A percentile compares a stretch with the other conserved stretches of the same genome.
phyloP scores from a whole-genome alignment of 2,329 filamentous ascomycete genomes.

The Fusarium avenaceum region DNA sequence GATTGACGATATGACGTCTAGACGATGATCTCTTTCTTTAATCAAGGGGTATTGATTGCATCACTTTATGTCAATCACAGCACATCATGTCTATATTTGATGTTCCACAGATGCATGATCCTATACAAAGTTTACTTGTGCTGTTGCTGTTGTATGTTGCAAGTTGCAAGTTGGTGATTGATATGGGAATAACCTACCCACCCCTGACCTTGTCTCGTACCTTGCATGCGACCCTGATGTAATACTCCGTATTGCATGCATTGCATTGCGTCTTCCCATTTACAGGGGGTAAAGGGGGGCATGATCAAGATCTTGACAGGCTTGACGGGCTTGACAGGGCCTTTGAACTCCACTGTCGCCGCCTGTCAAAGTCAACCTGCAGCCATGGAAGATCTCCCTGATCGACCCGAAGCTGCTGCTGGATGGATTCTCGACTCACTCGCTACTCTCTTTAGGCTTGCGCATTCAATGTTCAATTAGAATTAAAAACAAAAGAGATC shows the following conservation, averaged over 20 bases:
- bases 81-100: slow-evolving; percentile 5
- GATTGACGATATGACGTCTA: slow-evolving; percentile 26
- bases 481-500: slow-evolving; percentile 11
- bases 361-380: neutral
- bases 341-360: neutral
- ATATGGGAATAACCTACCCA: too few relatives aligned
- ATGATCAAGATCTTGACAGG: slow-evolving; percentile 29
- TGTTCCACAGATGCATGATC: slow-evolving; percentile 1
- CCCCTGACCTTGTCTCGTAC: slow-evolving; percentile 18
- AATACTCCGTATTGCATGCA: slow-evolving; percentile 26
- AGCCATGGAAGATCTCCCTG: slow-evolving; percentile 7
- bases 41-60: slow-evolving; percentile 2
- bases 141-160: too few relatives aligned
- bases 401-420: slow-evolving; percentile 11
- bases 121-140: too few relatives aligned
- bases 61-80: slow-evolving; percentile 9
- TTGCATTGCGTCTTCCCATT: slow-evolving; percentile 22
- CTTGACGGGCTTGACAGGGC: slow-evolving; percentile 5
- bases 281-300: slow-evolving; percentile 7
- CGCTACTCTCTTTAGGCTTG: too few relatives aligned
- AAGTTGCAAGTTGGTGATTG: too few relatives aligned
- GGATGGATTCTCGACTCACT: too few relatives aligned
- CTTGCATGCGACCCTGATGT: slow-evolving; percentile 27
- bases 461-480: slow-evolving; percentile 10
- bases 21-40: slow-evolving; percentile 8